These are phyloP conservation scores for Candida qinlingensis DNA, from an alignment of 805 yeast species.

Conservation along the genomic window DNA sequence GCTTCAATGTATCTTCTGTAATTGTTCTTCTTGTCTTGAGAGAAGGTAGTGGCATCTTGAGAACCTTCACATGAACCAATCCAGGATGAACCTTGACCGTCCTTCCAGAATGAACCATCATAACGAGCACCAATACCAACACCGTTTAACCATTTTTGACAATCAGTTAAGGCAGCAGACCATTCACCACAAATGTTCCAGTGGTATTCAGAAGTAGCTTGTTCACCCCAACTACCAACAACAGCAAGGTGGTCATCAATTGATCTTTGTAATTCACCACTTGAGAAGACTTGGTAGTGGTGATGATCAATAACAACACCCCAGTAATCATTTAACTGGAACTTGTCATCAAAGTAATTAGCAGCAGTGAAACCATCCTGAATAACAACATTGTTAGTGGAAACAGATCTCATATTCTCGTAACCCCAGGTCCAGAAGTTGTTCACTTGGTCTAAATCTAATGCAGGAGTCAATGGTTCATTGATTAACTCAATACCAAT, in stretches of 20 bases:
- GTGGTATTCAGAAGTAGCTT: slow-evolving; percentile 47
- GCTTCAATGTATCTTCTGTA: slow-evolving; percentile 79
- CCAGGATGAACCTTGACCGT: slow-evolving; percentile 30
- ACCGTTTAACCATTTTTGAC: slow-evolving; percentile 86
- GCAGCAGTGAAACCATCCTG: slow-evolving; percentile 77
- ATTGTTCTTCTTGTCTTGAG: slow-evolving; percentile 46
- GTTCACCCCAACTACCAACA: slow-evolving; percentile 48
- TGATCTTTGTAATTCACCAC: slow-evolving; percentile 50
- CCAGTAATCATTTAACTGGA: slow-evolving; percentile 34
- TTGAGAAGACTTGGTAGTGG: slow-evolving; percentile 80
- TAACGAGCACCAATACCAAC: slow-evolving; percentile 78
- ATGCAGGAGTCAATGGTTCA: slow-evolving; percentile 78
- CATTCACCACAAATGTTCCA: slow-evolving; percentile 86
- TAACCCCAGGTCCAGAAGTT: slow-evolving; percentile 62
- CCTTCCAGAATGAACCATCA: slow-evolving; percentile 48
- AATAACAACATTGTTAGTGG: slow-evolving; percentile 54
- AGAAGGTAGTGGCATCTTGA: slow-evolving; percentile 50
- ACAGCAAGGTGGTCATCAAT: slow-evolving; percentile 57
- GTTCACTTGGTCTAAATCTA: slow-evolving; percentile 54
- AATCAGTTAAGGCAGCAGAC: slow-evolving; percentile 89
- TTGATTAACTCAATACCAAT: slow-evolving; percentile 81
- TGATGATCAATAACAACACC: slow-evolving; percentile 83
- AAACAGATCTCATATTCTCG: slow-evolving; percentile 51
- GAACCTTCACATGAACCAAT: slow-evolving; percentile 59
- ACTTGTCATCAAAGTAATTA: slow-evolving; percentile 52